A percentile compares a stretch with the other conserved stretches of the same genome.
These are phyloP conservation scores for Lactifluus volemus DNA, from an alignment of 768 basidiomycete genomes.

Conservation along the genomic window DNA sequence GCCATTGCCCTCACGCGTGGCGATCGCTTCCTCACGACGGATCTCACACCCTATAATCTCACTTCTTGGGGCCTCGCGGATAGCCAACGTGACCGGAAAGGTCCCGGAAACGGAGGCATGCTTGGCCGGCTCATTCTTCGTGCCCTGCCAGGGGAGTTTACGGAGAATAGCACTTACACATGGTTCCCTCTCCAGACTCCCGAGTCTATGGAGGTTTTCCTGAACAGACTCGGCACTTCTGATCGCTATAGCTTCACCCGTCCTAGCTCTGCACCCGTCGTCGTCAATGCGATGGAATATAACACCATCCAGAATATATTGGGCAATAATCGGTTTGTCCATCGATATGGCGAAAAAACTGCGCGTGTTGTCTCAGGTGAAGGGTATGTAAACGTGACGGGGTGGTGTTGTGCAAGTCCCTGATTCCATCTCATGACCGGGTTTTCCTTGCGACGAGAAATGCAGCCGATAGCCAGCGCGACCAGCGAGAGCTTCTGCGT, in stretches of 20 bases:
- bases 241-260: constrained; percentile 48
- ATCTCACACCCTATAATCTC: constrained; percentile 72
- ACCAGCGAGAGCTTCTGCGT: constrained; percentile 38
- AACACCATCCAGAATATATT: constrained; percentile 46
- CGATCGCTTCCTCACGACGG: constrained; percentile 74
- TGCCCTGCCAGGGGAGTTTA: constrained; percentile 60
- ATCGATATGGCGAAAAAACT: constrained; percentile 42
- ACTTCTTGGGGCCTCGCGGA: constrained; percentile 83
- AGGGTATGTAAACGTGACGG: constrained; percentile 38
- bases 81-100: constrained; percentile 64
- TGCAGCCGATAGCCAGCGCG: constrained; percentile 31
- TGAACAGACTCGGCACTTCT: constrained; percentile 45
- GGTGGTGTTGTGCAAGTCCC: not conserved
- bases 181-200: constrained; percentile 90
- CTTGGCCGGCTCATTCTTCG: constrained; percentile 69
- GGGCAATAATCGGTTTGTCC: constrained; percentile 38
- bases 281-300: constrained; percentile 37
- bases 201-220: constrained; percentile 48
- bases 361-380: constrained; percentile 45
- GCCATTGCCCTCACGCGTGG: constrained; percentile 83
- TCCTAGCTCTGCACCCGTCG: constrained; percentile 30
- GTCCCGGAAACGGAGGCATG: constrained; percentile 67
- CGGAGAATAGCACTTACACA: constrained; percentile 62
- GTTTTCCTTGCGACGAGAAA: constrained; percentile 56
- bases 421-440: constrained; percentile 27